Base-by-base conservation (phyloP, 495 filamentous ascomycete genomes). In the Massariosphaeria phaeospora region DNA sequence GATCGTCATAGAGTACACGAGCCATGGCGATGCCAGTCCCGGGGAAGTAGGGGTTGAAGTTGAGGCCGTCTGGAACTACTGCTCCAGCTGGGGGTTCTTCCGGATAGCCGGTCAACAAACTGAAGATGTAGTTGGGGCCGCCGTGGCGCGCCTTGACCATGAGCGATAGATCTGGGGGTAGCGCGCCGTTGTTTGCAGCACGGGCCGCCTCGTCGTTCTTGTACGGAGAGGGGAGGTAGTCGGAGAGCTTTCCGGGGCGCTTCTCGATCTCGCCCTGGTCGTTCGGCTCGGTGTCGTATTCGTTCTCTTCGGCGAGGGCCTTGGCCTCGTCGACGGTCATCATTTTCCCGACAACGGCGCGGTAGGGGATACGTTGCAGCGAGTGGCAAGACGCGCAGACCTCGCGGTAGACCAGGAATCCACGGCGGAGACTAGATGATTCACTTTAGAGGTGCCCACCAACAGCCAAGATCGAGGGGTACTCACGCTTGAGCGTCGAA, bases 11-110 rank as follows among this genome's bases (percentile, higher is more conserved):
- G 38, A 99, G 81, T 51, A 96, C 91, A 78, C 94, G 91, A 64
- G 85, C 90, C 94, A 99, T 99, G 64, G 87, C 94, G 72, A 99
- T 99, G 64, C 90, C 93, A 58, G 93, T 97, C 63, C 94, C 94
- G 45, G 93, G 93, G 83, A 99, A 99, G 78, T 96, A 99, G 24
- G 93, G 93, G 82, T 99, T 99, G 82, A 99, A 99, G 81, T 97
- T 95, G 69, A 99, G 82, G 58, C 93, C 93, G 53, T 83, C 79
- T 52, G 79, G 78, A 59, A 99, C 81, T 55, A 74, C 70, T 55
- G 83, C 88, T 64, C 93, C 93, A 34, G 93, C 85, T 11, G 93
- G 93, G 41, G 89, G 80, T 75, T 99, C 91, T 63, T 99, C 93
- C 49, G 93, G 93, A 71, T 99, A 99, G 55, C 93, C 93, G n/a